Evolutionary conservation across 2,329 filamentous ascomycete genomes (phyloP).

Genomic region (Epichloe elymi): DNA sequence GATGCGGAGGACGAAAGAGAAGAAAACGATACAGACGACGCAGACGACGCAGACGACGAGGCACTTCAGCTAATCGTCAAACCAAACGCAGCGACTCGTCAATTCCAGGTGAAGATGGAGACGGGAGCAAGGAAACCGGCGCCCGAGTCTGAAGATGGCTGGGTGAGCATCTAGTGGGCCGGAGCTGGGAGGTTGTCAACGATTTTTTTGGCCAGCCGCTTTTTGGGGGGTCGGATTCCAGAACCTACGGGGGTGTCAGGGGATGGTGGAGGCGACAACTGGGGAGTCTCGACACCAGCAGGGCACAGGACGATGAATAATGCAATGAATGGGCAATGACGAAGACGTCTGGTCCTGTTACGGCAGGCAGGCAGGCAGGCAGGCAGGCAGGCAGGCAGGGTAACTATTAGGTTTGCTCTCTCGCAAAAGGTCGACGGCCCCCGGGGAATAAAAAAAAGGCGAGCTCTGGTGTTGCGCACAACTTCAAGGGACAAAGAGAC

Average conservation of each 20-base stretch:
- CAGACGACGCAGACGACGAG: not conserved
- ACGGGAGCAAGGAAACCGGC: conserved; percentile 20
- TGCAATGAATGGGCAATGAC: not conserved
- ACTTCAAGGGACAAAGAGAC: not conserved
- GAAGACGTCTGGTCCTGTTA: too few relatives aligned
- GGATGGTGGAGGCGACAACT: not conserved
- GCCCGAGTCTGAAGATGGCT: conserved; percentile 30
- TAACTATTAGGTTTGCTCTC: too few relatives aligned
- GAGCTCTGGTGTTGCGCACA: not conserved
- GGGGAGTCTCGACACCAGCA: not conserved
- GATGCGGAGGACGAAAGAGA: not conserved
- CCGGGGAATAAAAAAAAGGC: not conserved
- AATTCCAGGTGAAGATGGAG: conserved; percentile 11
- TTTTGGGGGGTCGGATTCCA: conserved; percentile 13
- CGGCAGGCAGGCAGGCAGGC: too few relatives aligned
- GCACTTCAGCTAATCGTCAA: not conserved
- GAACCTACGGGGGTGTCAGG: conserved; percentile 4
- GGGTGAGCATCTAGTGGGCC: conserved; percentile 27
- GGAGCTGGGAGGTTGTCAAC: conserved; percentile 16
- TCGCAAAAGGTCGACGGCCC: too few relatives aligned
- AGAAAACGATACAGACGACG: not conserved
- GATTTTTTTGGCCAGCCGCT: conserved; percentile 22
- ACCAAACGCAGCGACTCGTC: conserved; percentile 6
- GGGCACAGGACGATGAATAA: not conserved
- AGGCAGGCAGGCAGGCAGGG: too few relatives aligned